Evolutionary conservation across 345 rosid species (phyloP), one percentile per base, ranked within the genome.

Genomic region (Euphorbia pulcherrima): DNA sequence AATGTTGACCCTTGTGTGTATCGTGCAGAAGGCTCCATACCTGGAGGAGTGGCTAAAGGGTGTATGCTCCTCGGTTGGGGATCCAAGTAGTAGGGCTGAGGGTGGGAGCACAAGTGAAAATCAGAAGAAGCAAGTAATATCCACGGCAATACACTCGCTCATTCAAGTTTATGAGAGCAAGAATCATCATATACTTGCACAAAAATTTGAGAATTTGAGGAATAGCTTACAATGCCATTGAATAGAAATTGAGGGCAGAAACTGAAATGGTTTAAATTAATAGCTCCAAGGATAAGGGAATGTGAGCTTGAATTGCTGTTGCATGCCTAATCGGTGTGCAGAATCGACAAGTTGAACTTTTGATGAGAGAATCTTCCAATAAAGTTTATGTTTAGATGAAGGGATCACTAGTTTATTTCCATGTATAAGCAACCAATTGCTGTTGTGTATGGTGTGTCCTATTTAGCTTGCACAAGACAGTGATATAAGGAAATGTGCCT

Each of bases 41-140:
- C 82, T 93, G 40, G 99, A 89, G 88, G 92, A 86, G 68, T 93
- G 97, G 95, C 85, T 89, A 75, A 90, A 84, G 83, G 72, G 46
- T 75, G 74, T 90, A 61, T 84, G 85, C 80, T 73, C 69, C 24
- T 85, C 91, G 29, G 10, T 89, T 54, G 80, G 67, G 65, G 85
- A 82, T 74, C 54, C 81, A 51, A 76, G 70, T 28, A 28, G 57
- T n/a, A 62, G 60, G 47, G 21, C 76, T 23, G 85, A 69, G 60
- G 62, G 51, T 53, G 84, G 77, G 62, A 67, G 64, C 63, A 69
- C 78, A 12, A 33, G 68, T 54, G 86, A 64, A 58, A 77, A 70
- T 75, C 96, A 83, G 78, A 90, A 93, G 85, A 89, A 82, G 83
- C 90, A 75, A 70, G 80, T 86, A 74, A 79, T 93, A 73, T 71